Evolutionary conservation across 495 filamentous ascomycete species (phyloP), one percentile per base, ranked within the genome.

Genomic region (Penicillium roqueforti): DNA sequence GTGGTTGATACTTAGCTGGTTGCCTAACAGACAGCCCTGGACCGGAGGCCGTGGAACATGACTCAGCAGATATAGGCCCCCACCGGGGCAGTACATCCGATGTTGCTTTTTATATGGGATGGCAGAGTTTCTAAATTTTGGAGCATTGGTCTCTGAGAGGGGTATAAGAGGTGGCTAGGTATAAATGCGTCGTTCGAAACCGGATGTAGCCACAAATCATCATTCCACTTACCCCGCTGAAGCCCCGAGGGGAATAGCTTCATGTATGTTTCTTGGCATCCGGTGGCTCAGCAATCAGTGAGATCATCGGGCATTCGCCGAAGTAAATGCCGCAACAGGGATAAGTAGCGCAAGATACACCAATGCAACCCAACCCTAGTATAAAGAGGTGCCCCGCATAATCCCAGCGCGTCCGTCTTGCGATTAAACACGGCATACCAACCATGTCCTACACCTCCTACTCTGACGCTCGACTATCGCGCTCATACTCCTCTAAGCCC

Each of bases 371-470:
- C 14, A 13, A 9, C 19, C 16, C 23, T 34, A n/a, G 43, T 50
- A 50, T 49, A 36, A 32, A 23, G 37, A 26, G n/a, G 4, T 6
- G 8, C 20, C 22, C 32, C 19, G 14, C 31, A 25, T 26, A 38
- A 16, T 14, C 13, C 20, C 31, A 20, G 18, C 29, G 13, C 18
- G 13, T 47, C 26, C 6, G 9, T 28, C 26, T 34, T 36, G n/a
- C 14, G 32, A 36, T 16, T n/a, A 36, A 16, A 36, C 32, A 36
- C 14, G 5, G 11, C 31, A 34, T 34, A 16, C 14, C 32, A 44
- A 50, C 23, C 39, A 60, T 60, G 57, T 62, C 60, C n/a, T 59
- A 56, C 36, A 48, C 47, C 18, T 56, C 50, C 19, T 62, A 62
- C 41, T 47, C 49, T 8, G 51, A 62, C 8, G 53, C 53, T n/a